Base-by-base conservation (phyloP, 2,329 filamentous ascomycete species). In the Annulohypoxylon truncatum region DNA sequence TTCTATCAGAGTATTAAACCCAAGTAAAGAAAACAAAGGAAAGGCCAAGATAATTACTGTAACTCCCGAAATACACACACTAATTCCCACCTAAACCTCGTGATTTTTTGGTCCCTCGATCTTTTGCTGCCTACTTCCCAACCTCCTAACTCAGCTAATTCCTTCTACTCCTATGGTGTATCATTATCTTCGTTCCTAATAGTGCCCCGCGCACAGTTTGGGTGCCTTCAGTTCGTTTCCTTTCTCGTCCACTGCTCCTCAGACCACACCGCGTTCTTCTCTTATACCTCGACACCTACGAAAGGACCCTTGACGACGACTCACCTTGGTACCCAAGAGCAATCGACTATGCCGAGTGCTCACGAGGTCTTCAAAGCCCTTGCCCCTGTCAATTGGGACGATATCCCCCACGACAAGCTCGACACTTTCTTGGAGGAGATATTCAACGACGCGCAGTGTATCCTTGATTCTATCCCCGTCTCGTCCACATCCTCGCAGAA, bases 381-480 rank as follows among this genome's bases (percentile, higher is more conserved):
- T 10, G 79, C 80, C 13, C 85, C 86, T 6, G 79, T 82, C 52
- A 78, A 83, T 22, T 88, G 84, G 81, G 77, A 81, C 42, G 76
- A 73, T 64, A 64, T 78, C 72, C 64, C 71, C 33, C 76, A 79
- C 22, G 80, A 86, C 48, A 79, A 84, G 62, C 82, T 90, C 40
- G 79, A 82, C 18, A 72, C 80, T 6, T 89, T 89, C 74, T 78
- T 91, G 42, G 74, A 80, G 61, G 79, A 83, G 42, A 87, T 91
- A 64, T 92, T 95, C 76, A 80, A 80, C 26, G 85, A 91, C 65
- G 88, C 89, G 18, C 90, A 93, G 73, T 82, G 90, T 15, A 86
- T 96, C 60, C 82, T 92, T 72, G 92, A 94, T 74, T 95, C 93
- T 4, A 86, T 97, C 1, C 93, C 93, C 2, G 83, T 82, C 18